Percentiles rank a stretch among this genome's conserved stretches.
phyloP scores from a whole-genome alignment of 1,139 yeast species.

The Hanseniaspora gamundiae region DNA sequence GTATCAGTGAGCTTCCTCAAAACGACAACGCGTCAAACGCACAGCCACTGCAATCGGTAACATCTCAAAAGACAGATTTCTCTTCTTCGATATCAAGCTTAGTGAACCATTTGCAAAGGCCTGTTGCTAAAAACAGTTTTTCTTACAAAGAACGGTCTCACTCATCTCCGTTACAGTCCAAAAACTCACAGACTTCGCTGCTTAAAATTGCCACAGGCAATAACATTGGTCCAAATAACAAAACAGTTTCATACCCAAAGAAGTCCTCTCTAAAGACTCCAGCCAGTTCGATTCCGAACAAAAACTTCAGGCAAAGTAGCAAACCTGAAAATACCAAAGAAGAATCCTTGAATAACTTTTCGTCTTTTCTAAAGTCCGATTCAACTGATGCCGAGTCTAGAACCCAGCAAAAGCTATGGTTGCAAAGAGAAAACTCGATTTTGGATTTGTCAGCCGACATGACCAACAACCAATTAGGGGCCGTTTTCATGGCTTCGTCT shows the following conservation, averaged over 20 bases:
- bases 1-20: not conserved
- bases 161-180: conserved; percentile 5
- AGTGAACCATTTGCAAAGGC: conserved; percentile 18
- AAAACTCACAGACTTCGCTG: conserved; percentile 8
- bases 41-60: not conserved
- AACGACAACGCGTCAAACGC: no score
- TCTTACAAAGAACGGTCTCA: conserved; percentile 9
- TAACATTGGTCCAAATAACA: not conserved
- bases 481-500: conserved; percentile 36
- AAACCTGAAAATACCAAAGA: not conserved
- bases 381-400: conserved; percentile 43
- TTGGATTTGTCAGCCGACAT: conserved; percentile 38
- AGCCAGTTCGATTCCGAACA: no score
- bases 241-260: not conserved
- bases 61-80: conserved; percentile 11
- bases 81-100: conserved; percentile 22
- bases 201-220: conserved; percentile 4
- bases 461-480: conserved; percentile 12
- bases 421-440: conserved; percentile 64
- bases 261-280: no score
- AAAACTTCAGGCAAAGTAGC: not conserved
- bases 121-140: conserved; percentile 9
- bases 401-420: conserved; percentile 74
- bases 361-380: conserved; percentile 26
- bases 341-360: conserved; percentile 23